phyloP scores from a whole-genome alignment of 2,329 filamentous ascomycete genomes.

The Aspergillus aculeatus region DNA sequence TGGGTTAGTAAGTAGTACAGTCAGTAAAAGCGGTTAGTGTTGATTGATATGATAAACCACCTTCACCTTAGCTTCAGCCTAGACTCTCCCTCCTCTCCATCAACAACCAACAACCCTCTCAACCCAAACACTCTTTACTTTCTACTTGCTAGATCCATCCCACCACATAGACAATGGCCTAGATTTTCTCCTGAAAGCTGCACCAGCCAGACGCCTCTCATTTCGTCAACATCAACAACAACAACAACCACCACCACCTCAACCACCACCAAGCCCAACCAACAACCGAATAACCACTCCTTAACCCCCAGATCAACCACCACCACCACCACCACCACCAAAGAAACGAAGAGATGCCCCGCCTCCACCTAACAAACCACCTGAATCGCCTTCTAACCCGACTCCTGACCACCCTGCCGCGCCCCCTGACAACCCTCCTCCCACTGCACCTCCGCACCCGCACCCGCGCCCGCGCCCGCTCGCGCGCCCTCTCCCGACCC shows the following conservation, averaged over 20 bases:
- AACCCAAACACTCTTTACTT: no score
- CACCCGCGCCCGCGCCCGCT: slow-evolving; percentile 13
- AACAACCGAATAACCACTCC: not conserved
- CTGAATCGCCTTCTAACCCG: not conserved
- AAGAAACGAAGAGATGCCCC: not conserved
- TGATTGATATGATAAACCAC: no score
- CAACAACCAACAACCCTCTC: not conserved
- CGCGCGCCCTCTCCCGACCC: slow-evolving; percentile 30
- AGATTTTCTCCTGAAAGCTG: no score
- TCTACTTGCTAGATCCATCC: no score
- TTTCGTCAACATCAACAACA: no score
- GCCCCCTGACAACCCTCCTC: not conserved
- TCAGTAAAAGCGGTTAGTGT: no score
- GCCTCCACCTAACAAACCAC: slow-evolving; percentile 6
- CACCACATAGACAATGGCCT: no score
- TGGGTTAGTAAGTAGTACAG: slow-evolving; percentile 33
- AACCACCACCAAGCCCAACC: not conserved
- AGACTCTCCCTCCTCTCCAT: not conserved
- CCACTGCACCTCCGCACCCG: slow-evolving; percentile 5
- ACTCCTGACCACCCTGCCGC: not conserved
- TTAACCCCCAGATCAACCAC: not conserved
- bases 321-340: not conserved
- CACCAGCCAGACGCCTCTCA: no score
- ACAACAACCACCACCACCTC: not conserved
- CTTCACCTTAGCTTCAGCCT: not conserved